phyloP scores from a whole-genome alignment of 345 rosid species.

The Eucalyptus dawsonii region DNA sequence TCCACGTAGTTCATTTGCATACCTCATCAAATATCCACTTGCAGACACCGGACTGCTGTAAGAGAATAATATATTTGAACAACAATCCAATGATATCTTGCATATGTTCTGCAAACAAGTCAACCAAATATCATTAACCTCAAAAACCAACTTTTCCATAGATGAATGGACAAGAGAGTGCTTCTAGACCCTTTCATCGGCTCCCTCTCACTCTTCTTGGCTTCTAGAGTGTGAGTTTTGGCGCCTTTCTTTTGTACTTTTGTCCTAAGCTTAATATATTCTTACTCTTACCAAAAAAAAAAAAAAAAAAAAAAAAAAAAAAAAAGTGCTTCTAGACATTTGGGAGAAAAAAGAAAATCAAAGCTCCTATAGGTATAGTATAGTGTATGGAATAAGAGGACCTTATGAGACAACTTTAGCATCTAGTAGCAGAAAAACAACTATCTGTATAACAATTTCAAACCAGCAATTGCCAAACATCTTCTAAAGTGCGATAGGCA shows the following conservation, averaged over 20 bases:
- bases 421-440: not conserved
- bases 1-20: not conserved
- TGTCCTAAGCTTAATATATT: too few relatives aligned
- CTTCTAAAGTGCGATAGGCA: not conserved
- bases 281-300: too few relatives aligned
- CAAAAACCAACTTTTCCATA: not conserved
- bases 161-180: not conserved
- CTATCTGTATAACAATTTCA: not conserved
- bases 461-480: not conserved
- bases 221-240: too few relatives aligned
- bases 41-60: conserved; percentile 68
- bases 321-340: not conserved
- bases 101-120: conserved; percentile 49
- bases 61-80: conserved; percentile 64
- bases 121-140: not conserved
- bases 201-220: too few relatives aligned
- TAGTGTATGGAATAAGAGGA: not conserved
- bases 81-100: conserved; percentile 67
- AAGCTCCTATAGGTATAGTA: not conserved
- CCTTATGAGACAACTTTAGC: not conserved
- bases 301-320: too few relatives aligned
- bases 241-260: too few relatives aligned
- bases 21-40: conserved; percentile 99
- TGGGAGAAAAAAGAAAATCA: not conserved
- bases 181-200: too few relatives aligned